These are phyloP conservation scores for Verticillium nonalfalfae DNA, from an alignment of 2,329 filamentous ascomycete genomes.

Conservation along the genomic window DNA sequence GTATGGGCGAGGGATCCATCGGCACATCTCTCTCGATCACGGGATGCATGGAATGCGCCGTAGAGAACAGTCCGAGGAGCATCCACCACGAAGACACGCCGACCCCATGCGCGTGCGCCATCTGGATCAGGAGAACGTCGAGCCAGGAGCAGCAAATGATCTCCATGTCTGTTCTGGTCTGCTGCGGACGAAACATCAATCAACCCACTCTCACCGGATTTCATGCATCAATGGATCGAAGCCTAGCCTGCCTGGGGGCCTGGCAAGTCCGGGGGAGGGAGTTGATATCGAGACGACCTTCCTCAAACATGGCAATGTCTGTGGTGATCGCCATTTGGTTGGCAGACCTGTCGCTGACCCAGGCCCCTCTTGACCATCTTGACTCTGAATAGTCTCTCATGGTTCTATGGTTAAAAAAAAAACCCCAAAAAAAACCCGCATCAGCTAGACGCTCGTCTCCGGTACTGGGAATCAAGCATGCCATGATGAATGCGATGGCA, in stretches of 20 bases:
- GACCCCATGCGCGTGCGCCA: not conserved
- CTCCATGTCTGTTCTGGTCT: not conserved
- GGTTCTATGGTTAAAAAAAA: no score
- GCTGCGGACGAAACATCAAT: not conserved
- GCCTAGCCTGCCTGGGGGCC: not conserved
- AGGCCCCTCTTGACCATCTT: not conserved
- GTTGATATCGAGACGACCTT: not conserved
- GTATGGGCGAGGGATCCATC: not conserved
- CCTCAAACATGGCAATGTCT: not conserved
- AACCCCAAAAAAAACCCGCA: not conserved
- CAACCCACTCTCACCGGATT: not conserved
- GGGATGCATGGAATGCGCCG: not conserved
- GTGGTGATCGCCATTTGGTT: not conserved
- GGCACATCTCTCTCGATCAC: not conserved
- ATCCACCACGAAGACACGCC: not conserved
- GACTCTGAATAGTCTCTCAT: not conserved
- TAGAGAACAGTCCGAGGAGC: not conserved
- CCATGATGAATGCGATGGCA: not conserved
- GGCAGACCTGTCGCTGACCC: not conserved
- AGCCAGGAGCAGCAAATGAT: not conserved
- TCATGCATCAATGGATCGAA: not conserved
- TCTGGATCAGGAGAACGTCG: not conserved
- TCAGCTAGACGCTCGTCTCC: not conserved
- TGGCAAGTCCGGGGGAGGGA: not conserved
- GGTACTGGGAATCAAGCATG: not conserved